phyloP scores from a whole-genome alignment of 805 yeast genomes.

The Kazachstania kunashirensis region DNA sequence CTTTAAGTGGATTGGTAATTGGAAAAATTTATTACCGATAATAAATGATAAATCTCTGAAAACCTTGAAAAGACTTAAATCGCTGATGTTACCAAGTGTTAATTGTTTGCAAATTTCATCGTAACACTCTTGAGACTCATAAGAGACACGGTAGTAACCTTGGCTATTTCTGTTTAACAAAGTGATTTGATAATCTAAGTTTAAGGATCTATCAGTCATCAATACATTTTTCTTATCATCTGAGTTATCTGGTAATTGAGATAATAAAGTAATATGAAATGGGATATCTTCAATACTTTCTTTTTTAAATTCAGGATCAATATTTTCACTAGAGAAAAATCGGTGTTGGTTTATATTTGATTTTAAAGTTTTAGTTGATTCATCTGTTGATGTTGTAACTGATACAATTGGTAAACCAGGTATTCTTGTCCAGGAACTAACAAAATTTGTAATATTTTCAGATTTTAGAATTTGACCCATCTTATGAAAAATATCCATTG shows the following conservation, averaged over 20 bases:
- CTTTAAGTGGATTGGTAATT: slow-evolving; percentile 19
- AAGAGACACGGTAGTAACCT: slow-evolving; percentile 43
- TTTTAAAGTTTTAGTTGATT: slow-evolving; percentile 16
- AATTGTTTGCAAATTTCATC: slow-evolving; percentile 17
- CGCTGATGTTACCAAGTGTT: slow-evolving; percentile 16
- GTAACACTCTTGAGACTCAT: slow-evolving; percentile 27
- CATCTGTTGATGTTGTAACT: slow-evolving; percentile 22
- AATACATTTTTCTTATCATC: slow-evolving; percentile 16
- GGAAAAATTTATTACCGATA: slow-evolving; percentile 25
- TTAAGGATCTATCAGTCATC: slow-evolving; percentile 24
- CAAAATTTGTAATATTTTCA: slow-evolving; percentile 20
- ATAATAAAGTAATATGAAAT: slow-evolving; percentile 49
- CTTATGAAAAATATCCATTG: slow-evolving; percentile 24
- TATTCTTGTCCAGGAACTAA: slow-evolving; percentile 47
- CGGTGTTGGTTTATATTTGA: slow-evolving; percentile 35
- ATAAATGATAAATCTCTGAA: slow-evolving; percentile 28
- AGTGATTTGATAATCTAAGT: slow-evolving; percentile 11
- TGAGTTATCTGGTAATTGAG: slow-evolving; percentile 11
- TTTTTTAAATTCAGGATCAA: slow-evolving; percentile 11
- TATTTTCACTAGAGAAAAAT: slow-evolving; percentile 15
- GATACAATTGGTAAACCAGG: slow-evolving; percentile 51
- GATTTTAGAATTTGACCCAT: slow-evolving; percentile 18
- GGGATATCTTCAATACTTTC: slow-evolving; percentile 45
- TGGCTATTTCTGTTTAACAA: slow-evolving; percentile 20
- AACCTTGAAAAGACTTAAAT: slow-evolving; percentile 24